Evolutionary conservation across 2,329 filamentous ascomycete species (phyloP).

Genomic region (Blastomyces parvus): DNA sequence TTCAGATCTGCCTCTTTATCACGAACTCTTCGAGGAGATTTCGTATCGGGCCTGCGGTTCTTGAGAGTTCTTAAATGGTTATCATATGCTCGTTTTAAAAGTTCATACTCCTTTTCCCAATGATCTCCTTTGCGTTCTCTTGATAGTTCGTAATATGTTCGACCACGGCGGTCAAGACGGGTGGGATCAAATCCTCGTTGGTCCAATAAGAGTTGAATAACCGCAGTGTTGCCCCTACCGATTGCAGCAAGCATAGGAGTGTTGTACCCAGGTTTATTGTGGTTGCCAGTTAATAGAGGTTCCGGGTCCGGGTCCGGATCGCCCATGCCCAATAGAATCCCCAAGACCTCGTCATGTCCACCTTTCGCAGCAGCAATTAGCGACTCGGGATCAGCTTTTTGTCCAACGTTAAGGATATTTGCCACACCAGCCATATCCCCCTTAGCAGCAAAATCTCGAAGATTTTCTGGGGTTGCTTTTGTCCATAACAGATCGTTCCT

Average conservation of each 20-base stretch:
- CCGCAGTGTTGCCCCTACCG: constrained; percentile 73
- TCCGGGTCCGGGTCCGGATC: constrained; percentile 59
- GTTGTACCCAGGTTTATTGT: constrained; percentile 56
- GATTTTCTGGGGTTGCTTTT: constrained; percentile 41
- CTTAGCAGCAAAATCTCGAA: constrained; percentile 41
- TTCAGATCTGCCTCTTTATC: constrained; percentile 33
- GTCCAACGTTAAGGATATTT: constrained; percentile 41
- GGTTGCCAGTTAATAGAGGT: constrained; percentile 45
- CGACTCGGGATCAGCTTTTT: constrained; percentile 66
- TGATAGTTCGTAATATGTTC: constrained; percentile 81
- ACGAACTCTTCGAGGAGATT: constrained; percentile 32
- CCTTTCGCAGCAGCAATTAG: constrained; percentile 86
- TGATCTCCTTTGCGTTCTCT: constrained; percentile 71
- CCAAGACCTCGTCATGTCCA: constrained; percentile 79
- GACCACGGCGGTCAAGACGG: constrained; percentile 58
- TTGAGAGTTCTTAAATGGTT: constrained; percentile 26
- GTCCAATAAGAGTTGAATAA: constrained; percentile 68
- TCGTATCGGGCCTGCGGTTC: constrained; percentile 23
- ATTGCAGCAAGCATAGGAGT: constrained; percentile 94
- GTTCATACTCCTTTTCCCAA: constrained; percentile 78
- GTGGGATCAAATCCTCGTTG: constrained; percentile 77
- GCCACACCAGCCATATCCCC: constrained; percentile 42
- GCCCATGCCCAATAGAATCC: constrained; percentile 62
- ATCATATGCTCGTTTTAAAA: constrained; percentile 58
- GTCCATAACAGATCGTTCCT: constrained; percentile 44